Base-by-base conservation (phyloP, 78 protist genomes). In the Guillardia theta region DNA sequence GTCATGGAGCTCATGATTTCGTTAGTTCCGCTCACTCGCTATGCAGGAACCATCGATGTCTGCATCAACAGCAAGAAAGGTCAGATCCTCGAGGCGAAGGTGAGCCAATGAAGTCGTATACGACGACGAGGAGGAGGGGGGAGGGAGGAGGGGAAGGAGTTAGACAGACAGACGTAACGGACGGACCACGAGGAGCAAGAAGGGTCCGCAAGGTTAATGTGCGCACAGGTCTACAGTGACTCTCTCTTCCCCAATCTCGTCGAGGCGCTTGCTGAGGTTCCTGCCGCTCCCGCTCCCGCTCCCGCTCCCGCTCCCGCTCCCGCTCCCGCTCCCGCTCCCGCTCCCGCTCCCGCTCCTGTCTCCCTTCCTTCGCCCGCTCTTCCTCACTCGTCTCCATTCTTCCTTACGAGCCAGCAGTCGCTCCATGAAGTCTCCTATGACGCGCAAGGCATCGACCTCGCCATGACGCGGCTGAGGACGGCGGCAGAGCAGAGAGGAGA, bases 61-160 rank as follows among this genome's bases (percentile, higher is more conserved):
- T 43, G 36, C 83, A 70, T 70, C 45, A 24, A 70, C 83, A 22
- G 36, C 36, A 12, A 70, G 36, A 70, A 70, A 24, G 83, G 83
- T 12, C n/a, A 33, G 83, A 70, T 70, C 83, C n/a, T 22, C 83
- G 83, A 70, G 83, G 83, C 83, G n/a, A 70, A 70, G 83, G 83
- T 58, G 27, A 30, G 70, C 27, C n/a, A n/a, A n/a, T n/a, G n/a
- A n/a, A n/a, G n/a, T n/a, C n/a, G n/a, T n/a, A n/a, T n/a, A n/a
- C n/a, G n/a, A n/a, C n/a, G n/a, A n/a, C n/a, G n/a, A n/a, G n/a
- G n/a, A n/a, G n/a, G n/a, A n/a, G n/a, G n/a, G n/a, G n/a, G n/a
- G n/a, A n/a, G n/a, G n/a, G n/a, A n/a, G n/a, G n/a, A n/a, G n/a
- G n/a, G n/a, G n/a, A n/a, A n/a, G n/a, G n/a, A n/a, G n/a, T n/a